Percentiles rank a stretch among this genome's conserved stretches.
phyloP scores from a whole-genome alignment of 2,329 filamentous ascomycete genomes.

The Macroventuria anomochaeta region DNA sequence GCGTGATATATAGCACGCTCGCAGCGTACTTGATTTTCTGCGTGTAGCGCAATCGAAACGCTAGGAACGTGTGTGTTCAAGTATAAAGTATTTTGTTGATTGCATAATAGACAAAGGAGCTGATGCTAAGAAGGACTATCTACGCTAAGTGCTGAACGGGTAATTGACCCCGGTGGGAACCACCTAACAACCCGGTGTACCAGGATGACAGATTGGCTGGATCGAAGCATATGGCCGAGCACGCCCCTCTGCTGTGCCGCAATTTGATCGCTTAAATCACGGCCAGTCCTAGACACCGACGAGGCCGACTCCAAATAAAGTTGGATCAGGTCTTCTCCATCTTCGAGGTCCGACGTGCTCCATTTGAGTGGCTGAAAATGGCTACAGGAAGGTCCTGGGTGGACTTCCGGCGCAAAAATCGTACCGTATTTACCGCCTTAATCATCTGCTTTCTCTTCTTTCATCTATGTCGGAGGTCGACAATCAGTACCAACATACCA shows the following conservation, averaged over 20 bases:
- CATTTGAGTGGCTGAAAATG: not conserved
- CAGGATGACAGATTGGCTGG: no score
- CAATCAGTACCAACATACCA: not conserved
- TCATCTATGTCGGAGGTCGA: not conserved
- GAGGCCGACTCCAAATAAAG: not conserved
- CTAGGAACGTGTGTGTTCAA: no score
- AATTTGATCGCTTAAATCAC: not conserved
- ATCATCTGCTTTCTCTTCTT: constrained; percentile 10
- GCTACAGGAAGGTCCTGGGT: not conserved
- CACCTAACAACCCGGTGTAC: no score
- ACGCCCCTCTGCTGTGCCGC: not conserved
- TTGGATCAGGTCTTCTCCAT: not conserved
- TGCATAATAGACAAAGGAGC: no score
- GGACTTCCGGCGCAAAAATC: constrained; percentile 6
- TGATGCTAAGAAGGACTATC: no score
- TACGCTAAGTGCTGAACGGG: no score
- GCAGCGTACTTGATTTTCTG: no score
- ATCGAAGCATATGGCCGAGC: not conserved
- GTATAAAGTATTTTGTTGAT: no score
- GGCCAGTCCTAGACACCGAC: not conserved
- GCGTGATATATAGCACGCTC: no score
- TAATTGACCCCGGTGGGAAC: no score
- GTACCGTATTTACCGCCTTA: not conserved
- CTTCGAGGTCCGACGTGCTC: not conserved
- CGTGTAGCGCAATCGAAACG: no score